Conservation (phyloP, 2,329 filamentous ascomycete genomes). For the Trichoderma cornu-damae region DNA sequence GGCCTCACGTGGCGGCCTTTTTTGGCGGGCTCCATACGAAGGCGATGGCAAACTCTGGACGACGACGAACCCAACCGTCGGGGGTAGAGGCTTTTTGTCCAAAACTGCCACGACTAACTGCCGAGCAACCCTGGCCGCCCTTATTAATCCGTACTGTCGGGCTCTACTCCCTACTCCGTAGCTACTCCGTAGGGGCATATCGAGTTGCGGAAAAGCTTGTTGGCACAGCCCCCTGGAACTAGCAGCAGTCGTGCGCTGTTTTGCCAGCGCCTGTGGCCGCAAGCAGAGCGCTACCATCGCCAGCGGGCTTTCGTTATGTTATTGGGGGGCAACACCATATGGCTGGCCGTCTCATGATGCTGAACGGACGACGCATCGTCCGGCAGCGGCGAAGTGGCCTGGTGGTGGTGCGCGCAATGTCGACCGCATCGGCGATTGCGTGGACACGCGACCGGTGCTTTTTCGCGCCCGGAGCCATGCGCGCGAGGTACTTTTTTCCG, state of each 20-base stretch:
- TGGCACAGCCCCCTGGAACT: conserved; percentile 15
- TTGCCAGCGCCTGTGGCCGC: background rate
- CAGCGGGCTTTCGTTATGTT: background rate
- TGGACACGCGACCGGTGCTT: background rate
- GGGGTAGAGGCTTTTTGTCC: background rate
- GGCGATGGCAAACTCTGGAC: background rate
- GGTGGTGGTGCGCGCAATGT: background rate
- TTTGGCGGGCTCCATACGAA: background rate
- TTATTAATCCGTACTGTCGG: too few relatives aligned
- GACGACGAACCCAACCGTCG: too few relatives aligned
- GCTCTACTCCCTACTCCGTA: background rate
- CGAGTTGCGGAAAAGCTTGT: conserved; percentile 4
- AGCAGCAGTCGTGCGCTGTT: background rate
- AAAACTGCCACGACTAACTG: too few relatives aligned
- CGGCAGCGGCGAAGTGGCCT: too few relatives aligned
- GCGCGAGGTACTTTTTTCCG: background rate
- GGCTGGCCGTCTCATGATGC: conserved; percentile 2
- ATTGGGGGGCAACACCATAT: background rate
- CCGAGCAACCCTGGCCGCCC: too few relatives aligned
- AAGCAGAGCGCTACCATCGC: background rate
- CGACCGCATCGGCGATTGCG: conserved; percentile 8
- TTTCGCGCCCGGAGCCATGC: background rate
- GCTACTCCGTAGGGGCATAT: background rate
- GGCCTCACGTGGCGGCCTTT: conserved; percentile 16
- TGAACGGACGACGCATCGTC: background rate